Percentiles rank a stretch among this genome's conserved stretches.
Evolutionary conservation across 805 yeast species (phyloP).

Genomic region (Nakazawaea ernobii): DNA sequence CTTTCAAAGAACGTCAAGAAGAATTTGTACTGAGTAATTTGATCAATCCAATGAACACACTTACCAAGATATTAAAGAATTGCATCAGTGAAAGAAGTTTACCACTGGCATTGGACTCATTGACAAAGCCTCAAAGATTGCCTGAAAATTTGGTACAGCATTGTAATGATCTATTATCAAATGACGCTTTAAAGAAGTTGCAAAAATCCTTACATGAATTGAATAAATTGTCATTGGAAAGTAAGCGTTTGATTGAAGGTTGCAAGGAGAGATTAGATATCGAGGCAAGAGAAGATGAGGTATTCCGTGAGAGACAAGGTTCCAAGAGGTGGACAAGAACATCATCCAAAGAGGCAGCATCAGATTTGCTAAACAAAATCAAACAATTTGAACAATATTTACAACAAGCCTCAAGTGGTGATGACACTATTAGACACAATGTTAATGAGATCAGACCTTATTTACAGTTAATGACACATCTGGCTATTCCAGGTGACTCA

Average conservation of each 20-base stretch:
- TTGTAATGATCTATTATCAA: slow-evolving; percentile 43
- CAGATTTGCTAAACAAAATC: slow-evolving; percentile 32
- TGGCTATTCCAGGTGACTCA: slow-evolving; percentile 19
- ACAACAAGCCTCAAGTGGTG: slow-evolving; percentile 56
- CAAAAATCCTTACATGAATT: slow-evolving; percentile 40
- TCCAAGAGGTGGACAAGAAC: slow-evolving; percentile 47
- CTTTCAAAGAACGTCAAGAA: slow-evolving; percentile 62
- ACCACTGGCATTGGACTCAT: slow-evolving; percentile 57
- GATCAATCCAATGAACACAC: slow-evolving; percentile 40
- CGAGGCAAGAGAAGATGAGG: slow-evolving; percentile 53
- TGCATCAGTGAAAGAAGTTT: slow-evolving; percentile 44
- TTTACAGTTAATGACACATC: slow-evolving; percentile 31
- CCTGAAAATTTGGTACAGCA: slow-evolving; percentile 56
- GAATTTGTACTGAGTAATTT: slow-evolving; percentile 40
- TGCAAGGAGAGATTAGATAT: slow-evolving; percentile 38
- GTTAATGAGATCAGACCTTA: slow-evolving; percentile 42
- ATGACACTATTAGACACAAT: slow-evolving; percentile 41
- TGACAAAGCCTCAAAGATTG: slow-evolving; percentile 49
- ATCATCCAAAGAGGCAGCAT: slow-evolving; percentile 39
- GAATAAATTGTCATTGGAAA: slow-evolving; percentile 32
- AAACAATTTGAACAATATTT: slow-evolving; percentile 43
- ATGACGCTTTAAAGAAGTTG: slow-evolving; percentile 47
- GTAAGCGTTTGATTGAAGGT: slow-evolving; percentile 36
- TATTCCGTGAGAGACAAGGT: slow-evolving; percentile 47
- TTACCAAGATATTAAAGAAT: slow-evolving; percentile 38